Evolutionary conservation across 2,329 filamentous ascomycete genomes (phyloP).

Genomic region (Whalleya microplaca): DNA sequence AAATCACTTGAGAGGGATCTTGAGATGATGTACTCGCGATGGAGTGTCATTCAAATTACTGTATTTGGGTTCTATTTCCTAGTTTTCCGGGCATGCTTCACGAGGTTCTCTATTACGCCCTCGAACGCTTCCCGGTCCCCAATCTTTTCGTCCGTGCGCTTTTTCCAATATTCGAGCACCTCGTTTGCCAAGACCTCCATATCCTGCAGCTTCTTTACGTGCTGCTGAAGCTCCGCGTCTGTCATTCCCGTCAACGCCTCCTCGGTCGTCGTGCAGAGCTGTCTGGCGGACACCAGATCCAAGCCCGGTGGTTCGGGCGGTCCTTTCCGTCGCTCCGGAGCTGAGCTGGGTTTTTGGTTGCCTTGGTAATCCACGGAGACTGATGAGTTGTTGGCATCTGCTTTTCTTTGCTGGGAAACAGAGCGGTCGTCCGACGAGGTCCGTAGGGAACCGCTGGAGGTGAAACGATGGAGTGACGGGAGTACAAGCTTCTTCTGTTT

Average conservation of each 20-base stretch:
- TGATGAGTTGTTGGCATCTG: constrained; percentile 57
- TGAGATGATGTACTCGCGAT: background rate
- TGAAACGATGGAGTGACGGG: constrained; percentile 64
- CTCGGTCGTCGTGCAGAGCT: constrained; percentile 82
- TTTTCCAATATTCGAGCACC: constrained; percentile 86
- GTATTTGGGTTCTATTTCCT: constrained; percentile 60
- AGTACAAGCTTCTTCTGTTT: constrained; percentile 98
- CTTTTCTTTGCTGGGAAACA: constrained; percentile 49
- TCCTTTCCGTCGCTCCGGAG: constrained; percentile 53
- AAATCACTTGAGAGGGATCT: background rate
- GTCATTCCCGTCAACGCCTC: constrained; percentile 82
- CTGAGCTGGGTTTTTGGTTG: constrained; percentile 45
- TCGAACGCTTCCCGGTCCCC: constrained; percentile 94
- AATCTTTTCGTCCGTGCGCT: constrained; percentile 81
- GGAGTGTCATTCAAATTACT: constrained; percentile 9
- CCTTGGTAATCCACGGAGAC: constrained; percentile 64
- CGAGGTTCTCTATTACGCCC: constrained; percentile 94
- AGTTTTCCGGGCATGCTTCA: constrained; percentile 86
- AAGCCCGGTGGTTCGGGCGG: constrained; percentile 73
- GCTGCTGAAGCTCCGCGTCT: constrained; percentile 72
- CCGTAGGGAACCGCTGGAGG: constrained; percentile 55
- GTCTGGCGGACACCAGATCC: constrained; percentile 76
- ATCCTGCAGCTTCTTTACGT: constrained; percentile 70
- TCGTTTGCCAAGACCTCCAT: constrained; percentile 74
- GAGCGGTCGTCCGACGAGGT: constrained; percentile 59